Conservation (phyloP, 331 rosid genomes). For the Quercus lobata region DNA sequence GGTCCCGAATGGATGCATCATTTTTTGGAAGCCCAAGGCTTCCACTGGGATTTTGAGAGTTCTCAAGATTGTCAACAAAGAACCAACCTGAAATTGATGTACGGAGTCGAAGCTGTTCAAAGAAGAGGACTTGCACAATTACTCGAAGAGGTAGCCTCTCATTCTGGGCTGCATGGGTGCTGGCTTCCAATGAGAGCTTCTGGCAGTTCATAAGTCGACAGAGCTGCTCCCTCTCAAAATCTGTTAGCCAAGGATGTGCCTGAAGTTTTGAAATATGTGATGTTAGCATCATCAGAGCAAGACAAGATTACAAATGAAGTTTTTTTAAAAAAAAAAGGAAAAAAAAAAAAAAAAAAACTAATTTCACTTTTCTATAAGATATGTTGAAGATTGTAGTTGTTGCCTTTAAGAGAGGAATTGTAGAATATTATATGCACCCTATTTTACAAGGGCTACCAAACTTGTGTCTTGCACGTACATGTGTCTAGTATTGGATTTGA, state of each 20-base stretch:
- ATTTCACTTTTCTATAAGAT: neutral
- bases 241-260: conserved; percentile 82
- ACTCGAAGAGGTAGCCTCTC: conserved; percentile 86
- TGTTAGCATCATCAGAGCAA: conserved; percentile 11
- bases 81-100: conserved; percentile 78
- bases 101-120: conserved; percentile 78
- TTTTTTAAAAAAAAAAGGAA: too few relatives aligned
- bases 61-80: conserved; percentile 62
- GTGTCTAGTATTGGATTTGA: neutral
- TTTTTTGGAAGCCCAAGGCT: conserved; percentile 39
- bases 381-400: neutral
- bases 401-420: neutral
- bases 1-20: conserved; percentile 21
- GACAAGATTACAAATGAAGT: neutral
- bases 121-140: conserved; percentile 77
- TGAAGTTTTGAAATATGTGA: conserved; percentile 22
- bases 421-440: neutral
- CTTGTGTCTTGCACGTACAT: neutral
- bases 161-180: conserved; percentile 89
- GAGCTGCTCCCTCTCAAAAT: conserved; percentile 77
- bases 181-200: conserved; percentile 86
- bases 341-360: neutral
- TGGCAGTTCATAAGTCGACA: conserved; percentile 88
- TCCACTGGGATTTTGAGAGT: conserved; percentile 42
- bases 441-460: neutral